Evolutionary conservation across 2,329 filamentous ascomycete genomes (phyloP), one percentile per base, ranked within the genome.

Genomic region (Cladophialophora bantiana): DNA sequence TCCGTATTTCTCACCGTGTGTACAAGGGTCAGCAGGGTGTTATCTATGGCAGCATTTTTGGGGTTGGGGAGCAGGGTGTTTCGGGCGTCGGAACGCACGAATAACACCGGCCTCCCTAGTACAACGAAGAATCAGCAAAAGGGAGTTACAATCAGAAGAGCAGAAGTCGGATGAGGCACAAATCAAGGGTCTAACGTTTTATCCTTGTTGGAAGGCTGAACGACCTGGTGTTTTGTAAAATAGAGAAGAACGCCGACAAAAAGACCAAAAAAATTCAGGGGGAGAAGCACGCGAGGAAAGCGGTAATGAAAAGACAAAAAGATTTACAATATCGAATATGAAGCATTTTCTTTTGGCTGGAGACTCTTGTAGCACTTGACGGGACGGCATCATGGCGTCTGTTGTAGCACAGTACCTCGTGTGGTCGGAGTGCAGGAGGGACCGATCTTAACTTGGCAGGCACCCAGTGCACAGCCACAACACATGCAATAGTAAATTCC

Each of bases 21-120:
- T 66, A 64, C 59, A 50, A 62, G 54, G 62, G 52, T 52, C 65
- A 70, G 68, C 68, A 55, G 62, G 68, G 65, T 64, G 65, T 62
- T 70, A 55, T 62, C 45, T 59, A 59, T 48, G 65, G 63, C 52
- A 56, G 63, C 62, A 68, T 66, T 65, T 64, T 53, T 58, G n/a
- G n/a, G 40, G 52, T 34, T 50, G 59, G 65, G 32, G 62, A 68
- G 68, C 68, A 63, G 50, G 68, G 68, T 59, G 65, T 66, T 68
- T 35, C 32, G 6, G 59, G 59, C 45, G 59, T 61, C 35, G n/a
- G n/a, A 35, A n/a, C 15, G 32, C 59, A 62, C 42, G 15, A 62
- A 63, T 63, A 42, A 53, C 35, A 50, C 18, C 18, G 38, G n/a
- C 59, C 48, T 54, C 45, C 59, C 48, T 53, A 32, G 42, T 31